These are phyloP conservation scores for Phlegmacium glaucopus DNA, from an alignment of 768 basidiomycete genomes.

Conservation along the genomic window DNA sequence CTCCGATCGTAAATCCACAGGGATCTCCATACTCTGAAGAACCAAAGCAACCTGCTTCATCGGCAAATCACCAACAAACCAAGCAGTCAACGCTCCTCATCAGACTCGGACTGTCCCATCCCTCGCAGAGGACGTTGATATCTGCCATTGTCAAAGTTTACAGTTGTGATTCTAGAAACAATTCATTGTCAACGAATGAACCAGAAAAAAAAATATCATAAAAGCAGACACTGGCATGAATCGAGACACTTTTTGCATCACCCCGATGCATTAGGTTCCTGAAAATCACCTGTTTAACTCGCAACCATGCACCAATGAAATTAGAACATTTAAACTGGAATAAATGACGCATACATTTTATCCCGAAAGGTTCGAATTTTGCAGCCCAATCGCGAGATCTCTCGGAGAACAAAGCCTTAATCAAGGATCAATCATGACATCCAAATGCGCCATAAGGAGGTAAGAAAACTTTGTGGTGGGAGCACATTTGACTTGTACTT, in stretches of 20 bases:
- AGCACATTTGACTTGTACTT: conserved; percentile 64
- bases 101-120: too few species aligned
- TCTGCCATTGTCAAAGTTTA: too few species aligned
- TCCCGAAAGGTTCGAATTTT: conserved; percentile 74
- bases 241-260: conserved; percentile 68
- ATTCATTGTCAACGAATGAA: neutral
- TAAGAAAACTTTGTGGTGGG: conserved; percentile 75
- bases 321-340: neutral
- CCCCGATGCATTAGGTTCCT: conserved; percentile 68
- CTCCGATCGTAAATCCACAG: too few species aligned
- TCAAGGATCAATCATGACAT: neutral
- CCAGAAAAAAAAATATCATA: neutral
- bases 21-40: too few species aligned
- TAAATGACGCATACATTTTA: conserved; percentile 56
- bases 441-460: neutral
- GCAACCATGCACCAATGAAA: conserved; percentile 50
- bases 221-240: conserved; percentile 74
- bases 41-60: too few species aligned
- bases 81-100: too few species aligned
- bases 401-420: conserved; percentile 85
- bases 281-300: conserved; percentile 89
- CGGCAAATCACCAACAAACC: too few species aligned
- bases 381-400: conserved; percentile 77
- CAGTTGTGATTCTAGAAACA: conserved; percentile 75
- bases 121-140: too few species aligned